Evolutionary conservation across 768 basidiomycete genomes (phyloP), one percentile per base, ranked within the genome.

Genomic region (Trametes maxima): DNA sequence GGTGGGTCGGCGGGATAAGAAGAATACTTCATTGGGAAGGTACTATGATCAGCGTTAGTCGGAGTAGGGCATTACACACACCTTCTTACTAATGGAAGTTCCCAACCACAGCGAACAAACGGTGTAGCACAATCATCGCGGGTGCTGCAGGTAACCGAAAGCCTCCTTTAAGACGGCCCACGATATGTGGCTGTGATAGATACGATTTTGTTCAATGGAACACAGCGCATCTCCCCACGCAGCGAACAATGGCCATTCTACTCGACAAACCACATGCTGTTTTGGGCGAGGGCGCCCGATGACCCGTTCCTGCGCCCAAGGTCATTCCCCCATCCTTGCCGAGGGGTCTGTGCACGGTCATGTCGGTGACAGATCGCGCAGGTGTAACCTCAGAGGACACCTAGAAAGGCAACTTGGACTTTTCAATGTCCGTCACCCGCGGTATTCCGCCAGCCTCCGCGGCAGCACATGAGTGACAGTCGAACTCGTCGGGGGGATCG

Each of bases 151-250:
- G 46, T 14, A 49, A 33, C 11, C 10, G 24, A 11, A 17, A 13
- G 22, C 37, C 43, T 56, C 54, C 28, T 33, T 51, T 51, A 37
- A 24, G 28, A 45, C 17, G 16, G 17, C 24, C 43, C 28, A 39
- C 44, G 17, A 24, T 25, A 13, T 19, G 60, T 62, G 60, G 60
- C 60, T 56, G 60, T 62, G 61, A 62, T 42, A 16, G n/a, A 33
- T 17, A 42, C 14, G 12, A 16, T 36, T 5, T 21, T 24, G 37
- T 39, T 13, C 45, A 12, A 35, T 24, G n/a, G 35, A 44, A 24
- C 49, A 16, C 53, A 51, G 16, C 54, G 44, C 24, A 16, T 22
- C 36, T 35, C 12, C 12, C 51, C 10, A 24, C 3, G 40, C 44
- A 36, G 24, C 22, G 58, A 17, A 59, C 58, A 59, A 59, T 39